Percentiles rank a stretch among this genome's conserved stretches.
Conservation (phyloP, 495 filamentous ascomycete genomes). For the Baudoinia panamericana region DNA sequence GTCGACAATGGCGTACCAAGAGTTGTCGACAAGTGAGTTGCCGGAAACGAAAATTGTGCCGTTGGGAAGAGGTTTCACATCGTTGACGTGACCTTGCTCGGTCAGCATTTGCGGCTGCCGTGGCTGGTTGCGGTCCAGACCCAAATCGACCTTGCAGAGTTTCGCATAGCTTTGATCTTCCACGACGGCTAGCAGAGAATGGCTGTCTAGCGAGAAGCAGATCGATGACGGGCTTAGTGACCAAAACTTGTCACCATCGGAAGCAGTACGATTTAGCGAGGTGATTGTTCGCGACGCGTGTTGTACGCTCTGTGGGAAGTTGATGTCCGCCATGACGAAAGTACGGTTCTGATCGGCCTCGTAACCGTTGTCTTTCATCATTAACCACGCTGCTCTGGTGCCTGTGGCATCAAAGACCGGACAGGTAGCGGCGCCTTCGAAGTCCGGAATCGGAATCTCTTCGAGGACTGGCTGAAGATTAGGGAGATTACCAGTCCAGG, state of each 20-base stretch:
- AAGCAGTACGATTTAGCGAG: slow-evolving; percentile 1
- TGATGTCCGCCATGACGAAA: slow-evolving; percentile 40
- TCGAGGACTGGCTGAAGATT: slow-evolving; percentile 11
- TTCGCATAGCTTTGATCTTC: slow-evolving; percentile 22
- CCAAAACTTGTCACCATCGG: slow-evolving; percentile 11
- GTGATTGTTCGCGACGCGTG: too few relatives aligned
- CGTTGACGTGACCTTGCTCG: slow-evolving; percentile 8
- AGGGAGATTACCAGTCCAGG: slow-evolving; percentile 28
- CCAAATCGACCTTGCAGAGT: slow-evolving; percentile 16
- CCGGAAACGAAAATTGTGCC: slow-evolving; percentile 28
- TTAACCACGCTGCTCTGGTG: slow-evolving; percentile 53
- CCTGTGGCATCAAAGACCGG: slow-evolving; percentile 70
- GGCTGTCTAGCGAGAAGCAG: slow-evolving; percentile 21
- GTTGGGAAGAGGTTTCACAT: slow-evolving; percentile 14
- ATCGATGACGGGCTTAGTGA: slow-evolving; percentile 22
- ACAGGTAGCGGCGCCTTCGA: slow-evolving; percentile 59
- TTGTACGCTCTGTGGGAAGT: too few relatives aligned
- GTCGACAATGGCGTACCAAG: slow-evolving; percentile 32
- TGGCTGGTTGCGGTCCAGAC: neutral
- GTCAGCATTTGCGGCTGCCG: slow-evolving; percentile 13
- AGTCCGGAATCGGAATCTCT: slow-evolving; percentile 35
- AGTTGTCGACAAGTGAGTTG: slow-evolving; percentile 30
- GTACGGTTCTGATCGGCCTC: slow-evolving; percentile 80
- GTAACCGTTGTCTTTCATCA: slow-evolving; percentile 61
- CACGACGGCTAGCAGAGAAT: slow-evolving; percentile 21